Percentiles rank a stretch among this genome's conserved stretches.
These are phyloP conservation scores for Pichia nanzhaoensis DNA, from an alignment of 805 yeast genomes.

Conservation along the genomic window DNA sequence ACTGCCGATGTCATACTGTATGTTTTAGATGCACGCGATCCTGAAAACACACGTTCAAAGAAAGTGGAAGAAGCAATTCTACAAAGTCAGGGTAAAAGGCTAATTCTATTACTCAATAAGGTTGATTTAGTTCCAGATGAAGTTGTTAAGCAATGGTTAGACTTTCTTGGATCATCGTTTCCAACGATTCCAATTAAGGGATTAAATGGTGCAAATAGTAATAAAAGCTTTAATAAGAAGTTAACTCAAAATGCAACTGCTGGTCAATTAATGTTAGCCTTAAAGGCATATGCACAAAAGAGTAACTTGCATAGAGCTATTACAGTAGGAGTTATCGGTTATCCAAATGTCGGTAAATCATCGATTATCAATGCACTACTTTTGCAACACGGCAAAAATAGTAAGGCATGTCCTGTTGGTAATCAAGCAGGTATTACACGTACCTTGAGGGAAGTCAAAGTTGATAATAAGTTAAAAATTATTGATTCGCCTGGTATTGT, in stretches of 20 bases:
- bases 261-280: conserved; percentile 63
- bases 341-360: conserved; percentile 96
- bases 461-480: conserved; percentile 81
- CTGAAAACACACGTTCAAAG: conserved; percentile 88
- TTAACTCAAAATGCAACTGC: conserved; percentile 69
- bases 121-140: conserved; percentile 88
- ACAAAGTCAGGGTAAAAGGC: conserved; percentile 71
- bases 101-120: conserved; percentile 82
- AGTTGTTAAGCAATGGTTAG: conserved; percentile 78
- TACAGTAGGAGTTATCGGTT: conserved; percentile 92
- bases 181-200: conserved; percentile 90
- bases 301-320: conserved; percentile 83
- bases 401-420: conserved; percentile 89
- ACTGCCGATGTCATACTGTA: conserved; percentile 86
- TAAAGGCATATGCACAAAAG: conserved; percentile 79
- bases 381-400: conserved; percentile 57
- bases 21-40: conserved; percentile 97
- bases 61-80: conserved; percentile 87
- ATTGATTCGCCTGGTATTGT: conserved; percentile 97
- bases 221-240: conserved; percentile 64
- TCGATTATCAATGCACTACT: conserved; percentile 87
- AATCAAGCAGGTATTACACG: conserved; percentile 98
- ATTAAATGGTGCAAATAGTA: conserved; percentile 64
- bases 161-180: conserved; percentile 69
- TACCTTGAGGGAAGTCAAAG: conserved; percentile 81